Base-by-base conservation (phyloP, 1,284 basidiomycete genomes). In the Ceratobasidium sp. region DNA sequence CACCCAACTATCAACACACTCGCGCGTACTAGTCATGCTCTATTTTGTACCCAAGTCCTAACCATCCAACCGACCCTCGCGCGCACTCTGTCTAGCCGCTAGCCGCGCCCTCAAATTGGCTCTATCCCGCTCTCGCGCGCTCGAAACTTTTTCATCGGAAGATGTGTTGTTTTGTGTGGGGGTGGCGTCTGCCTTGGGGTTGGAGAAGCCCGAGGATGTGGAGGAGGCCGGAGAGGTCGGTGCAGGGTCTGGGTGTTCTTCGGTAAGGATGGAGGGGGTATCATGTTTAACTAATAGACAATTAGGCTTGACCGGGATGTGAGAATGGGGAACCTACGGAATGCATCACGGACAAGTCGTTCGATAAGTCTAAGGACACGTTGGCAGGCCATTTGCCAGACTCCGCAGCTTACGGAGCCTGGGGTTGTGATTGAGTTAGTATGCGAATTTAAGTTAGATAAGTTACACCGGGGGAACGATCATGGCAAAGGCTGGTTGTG, bases 341-440 rank as follows among this genome's bases (percentile, higher is more conserved):
- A 45, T 10, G 77, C 31, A 56, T 90, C 88, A 76, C 85, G 88
- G 71, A 89, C 86, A 8, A 89, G 82, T 38, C 86, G 83, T 77
- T 92, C 91, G 43, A 85, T 82, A 7, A 89, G 82, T 71, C 85
- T 83, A 71, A 96, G 83, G 20, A 93, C 90, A 62, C 92, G 83
- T 74, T 86, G 87, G 79, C 93, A 94, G 5, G 92, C 90, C 85
- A 95, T 92, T 74, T 93, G 90, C 94, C 94, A 97, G 38, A 93
- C 86, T 0, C 90, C 91, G 49, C 93, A 92, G 73, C 92, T 93
- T 71, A 97, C 89, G 15, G 93, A 90, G 20, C 94, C 94, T 91
- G 75, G 27, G n/a, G 47, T 5, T 31, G 45, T 69, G 56, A 27
- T 47, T 13, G 45, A 52, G 31, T 22, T 35, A 50, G 52, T 40